A percentile compares a stretch with the other conserved stretches of the same genome.
Evolutionary conservation across 192 early-diverging fungal species (phyloP).

Genomic region (Haplosporangium gracile): DNA sequence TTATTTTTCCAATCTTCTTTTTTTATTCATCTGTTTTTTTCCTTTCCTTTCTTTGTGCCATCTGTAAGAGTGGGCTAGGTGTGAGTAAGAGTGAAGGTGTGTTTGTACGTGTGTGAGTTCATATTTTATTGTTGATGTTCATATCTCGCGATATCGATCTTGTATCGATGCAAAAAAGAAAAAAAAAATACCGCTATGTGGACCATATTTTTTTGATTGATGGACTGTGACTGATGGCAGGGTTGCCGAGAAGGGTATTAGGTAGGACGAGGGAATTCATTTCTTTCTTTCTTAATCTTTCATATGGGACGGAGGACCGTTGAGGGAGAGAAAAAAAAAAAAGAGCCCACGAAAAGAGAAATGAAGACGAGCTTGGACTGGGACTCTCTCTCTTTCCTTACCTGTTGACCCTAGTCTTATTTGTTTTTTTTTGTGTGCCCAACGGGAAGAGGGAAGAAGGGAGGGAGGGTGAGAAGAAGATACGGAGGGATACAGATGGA

Average conservation of each 20-base stretch:
- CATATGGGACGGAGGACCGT: background rate
- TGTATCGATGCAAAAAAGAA: too few relatives aligned
- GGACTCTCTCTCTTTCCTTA: background rate
- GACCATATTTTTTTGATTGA: too few relatives aligned
- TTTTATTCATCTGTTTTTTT: too few relatives aligned
- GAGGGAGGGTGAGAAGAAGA: background rate
- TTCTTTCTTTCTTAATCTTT: background rate
- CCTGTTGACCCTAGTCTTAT: background rate
- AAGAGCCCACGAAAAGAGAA: background rate
- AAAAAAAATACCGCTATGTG: background rate
- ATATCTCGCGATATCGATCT: too few relatives aligned
- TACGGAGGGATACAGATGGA: background rate
- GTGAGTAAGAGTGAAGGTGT: too few relatives aligned
- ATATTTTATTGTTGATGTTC: too few relatives aligned
- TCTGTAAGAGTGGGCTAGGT: too few relatives aligned
- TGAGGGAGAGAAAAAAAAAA: background rate
- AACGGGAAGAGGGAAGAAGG: background rate
- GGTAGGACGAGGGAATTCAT: constrained; percentile 1
- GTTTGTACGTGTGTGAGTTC: too few relatives aligned
- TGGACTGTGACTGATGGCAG: background rate
- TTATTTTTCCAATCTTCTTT: too few relatives aligned
- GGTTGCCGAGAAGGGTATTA: background rate
- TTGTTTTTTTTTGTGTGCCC: background rate
- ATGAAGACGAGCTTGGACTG: background rate
- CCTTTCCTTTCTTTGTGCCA: too few relatives aligned